Percentiles rank a stretch among this genome's conserved stretches.
phyloP scores from a whole-genome alignment of 164 flowering plant genomes.

The Stephania yunnanensis region DNA sequence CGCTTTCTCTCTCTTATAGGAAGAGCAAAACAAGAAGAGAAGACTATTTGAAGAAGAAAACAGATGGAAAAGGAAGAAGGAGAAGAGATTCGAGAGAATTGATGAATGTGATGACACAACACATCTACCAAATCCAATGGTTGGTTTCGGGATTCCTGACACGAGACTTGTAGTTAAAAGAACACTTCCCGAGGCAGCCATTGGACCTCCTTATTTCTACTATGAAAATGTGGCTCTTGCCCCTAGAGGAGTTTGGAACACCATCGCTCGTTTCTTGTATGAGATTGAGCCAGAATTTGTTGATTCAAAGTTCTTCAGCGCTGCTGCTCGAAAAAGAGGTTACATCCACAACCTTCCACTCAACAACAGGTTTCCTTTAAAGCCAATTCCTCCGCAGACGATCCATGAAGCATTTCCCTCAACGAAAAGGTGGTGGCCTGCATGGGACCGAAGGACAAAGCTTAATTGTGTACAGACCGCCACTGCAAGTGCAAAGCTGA shows the following conservation, averaged over 20 bases:
- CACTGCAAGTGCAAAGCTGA: slow-evolving; percentile 65
- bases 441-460: slow-evolving; percentile 76
- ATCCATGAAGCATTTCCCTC: slow-evolving; percentile 72
- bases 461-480: slow-evolving; percentile 77
- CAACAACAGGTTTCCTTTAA: slow-evolving; percentile 50
- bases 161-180: slow-evolving; percentile 20
- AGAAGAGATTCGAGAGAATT: slow-evolving; percentile 14
- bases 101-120: slow-evolving; percentile 35
- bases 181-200: slow-evolving; percentile 56
- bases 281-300: slow-evolving; percentile 90
- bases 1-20: slow-evolving; percentile 4
- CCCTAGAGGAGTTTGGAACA: slow-evolving; percentile 86
- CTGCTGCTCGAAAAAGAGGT: slow-evolving; percentile 85
- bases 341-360: slow-evolving; percentile 89
- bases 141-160: slow-evolving; percentile 70
- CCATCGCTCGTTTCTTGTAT: slow-evolving; percentile 62
- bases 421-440: slow-evolving; percentile 86
- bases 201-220: slow-evolving; percentile 82
- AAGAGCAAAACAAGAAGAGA: slow-evolving; percentile 33
- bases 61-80: slow-evolving; percentile 26
- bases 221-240: slow-evolving; percentile 93
- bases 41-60: slow-evolving; percentile 22
- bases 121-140: slow-evolving; percentile 71
- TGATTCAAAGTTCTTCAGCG: slow-evolving; percentile 78
- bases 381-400: slow-evolving; percentile 67